These are phyloP conservation scores for Citrus trifoliata DNA, from an alignment of 345 rosid genomes.

Conservation along the genomic window DNA sequence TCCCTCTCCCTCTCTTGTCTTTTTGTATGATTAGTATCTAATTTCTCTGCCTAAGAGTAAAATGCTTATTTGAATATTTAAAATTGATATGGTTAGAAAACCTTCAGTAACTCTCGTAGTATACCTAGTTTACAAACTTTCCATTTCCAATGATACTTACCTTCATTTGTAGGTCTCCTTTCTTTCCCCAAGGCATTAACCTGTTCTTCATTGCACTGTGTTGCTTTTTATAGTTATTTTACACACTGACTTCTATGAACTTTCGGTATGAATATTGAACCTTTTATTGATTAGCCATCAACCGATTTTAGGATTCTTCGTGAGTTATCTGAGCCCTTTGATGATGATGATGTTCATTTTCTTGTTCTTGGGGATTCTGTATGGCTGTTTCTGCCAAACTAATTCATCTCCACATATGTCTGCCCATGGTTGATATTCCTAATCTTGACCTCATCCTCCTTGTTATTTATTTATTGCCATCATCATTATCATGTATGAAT, in stretches of 20 bases:
- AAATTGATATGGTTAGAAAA: slow-evolving; percentile 2
- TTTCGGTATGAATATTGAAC: too few species aligned
- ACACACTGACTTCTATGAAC: not conserved
- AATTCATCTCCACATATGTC: not conserved
- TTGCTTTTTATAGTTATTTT: not conserved
- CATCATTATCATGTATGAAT: not conserved
- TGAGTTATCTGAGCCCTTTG: too few species aligned
- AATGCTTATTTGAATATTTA: slow-evolving; percentile 1
- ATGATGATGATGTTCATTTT: not conserved
- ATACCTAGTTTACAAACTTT: not conserved
- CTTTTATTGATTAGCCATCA: too few species aligned
- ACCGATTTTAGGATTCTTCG: not conserved
- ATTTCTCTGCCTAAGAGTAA: not conserved
- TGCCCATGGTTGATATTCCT: not conserved
- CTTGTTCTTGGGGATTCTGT: not conserved
- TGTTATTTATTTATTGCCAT: not conserved
- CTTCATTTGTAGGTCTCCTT: not conserved
- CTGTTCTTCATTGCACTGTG: not conserved
- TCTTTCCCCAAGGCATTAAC: not conserved
- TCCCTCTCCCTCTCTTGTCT: not conserved
- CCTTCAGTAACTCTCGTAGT: slow-evolving; percentile 1
- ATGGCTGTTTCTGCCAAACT: not conserved
- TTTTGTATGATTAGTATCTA: slow-evolving; percentile 10
- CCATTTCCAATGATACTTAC: not conserved
- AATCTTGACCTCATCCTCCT: not conserved